Conservation (phyloP, 805 yeast genomes). For the Yarrowia divulgata region DNA sequence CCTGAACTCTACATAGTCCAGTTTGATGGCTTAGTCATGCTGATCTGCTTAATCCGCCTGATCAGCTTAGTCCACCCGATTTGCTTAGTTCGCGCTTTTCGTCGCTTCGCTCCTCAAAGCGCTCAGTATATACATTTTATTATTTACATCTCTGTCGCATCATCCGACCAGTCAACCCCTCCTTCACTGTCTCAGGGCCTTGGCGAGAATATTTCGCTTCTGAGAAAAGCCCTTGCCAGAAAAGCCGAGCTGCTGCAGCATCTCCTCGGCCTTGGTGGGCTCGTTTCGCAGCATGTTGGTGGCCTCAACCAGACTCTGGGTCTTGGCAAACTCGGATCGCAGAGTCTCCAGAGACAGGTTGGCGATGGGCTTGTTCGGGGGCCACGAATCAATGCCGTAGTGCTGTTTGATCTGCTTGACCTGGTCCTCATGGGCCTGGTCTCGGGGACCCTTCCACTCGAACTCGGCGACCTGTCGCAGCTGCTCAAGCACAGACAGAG, state of each 20-base stretch:
- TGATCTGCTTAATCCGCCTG: no score
- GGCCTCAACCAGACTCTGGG: slow-evolving; percentile 51
- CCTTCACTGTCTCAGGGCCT: slow-evolving; percentile 50
- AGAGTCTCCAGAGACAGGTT: slow-evolving; percentile 54
- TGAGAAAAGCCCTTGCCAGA: slow-evolving; percentile 6
- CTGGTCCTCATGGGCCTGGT: slow-evolving; percentile 51
- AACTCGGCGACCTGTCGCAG: slow-evolving; percentile 43
- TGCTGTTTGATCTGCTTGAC: slow-evolving; percentile 54
- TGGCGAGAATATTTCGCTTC: slow-evolving; percentile 50
- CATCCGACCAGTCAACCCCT: slow-evolving; percentile 52
- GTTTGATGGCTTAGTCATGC: no score
- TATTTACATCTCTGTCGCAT: slow-evolving; percentile 57
- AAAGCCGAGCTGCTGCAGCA: slow-evolving; percentile 51
- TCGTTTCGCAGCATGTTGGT: slow-evolving; percentile 48
- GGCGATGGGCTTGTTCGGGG: slow-evolving; percentile 55
- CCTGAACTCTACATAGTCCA: no score
- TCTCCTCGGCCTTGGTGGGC: slow-evolving; percentile 52
- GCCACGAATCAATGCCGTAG: slow-evolving; percentile 58
- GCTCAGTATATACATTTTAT: slow-evolving; percentile 70
- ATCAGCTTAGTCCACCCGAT: no score
- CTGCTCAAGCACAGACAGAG: slow-evolving; percentile 44
- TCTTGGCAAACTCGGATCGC: slow-evolving; percentile 51
- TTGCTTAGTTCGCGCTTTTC: no score
- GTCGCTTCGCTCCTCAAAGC: background rate
- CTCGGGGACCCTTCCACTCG: slow-evolving; percentile 44